Base-by-base conservation (phyloP, 2,329 filamentous ascomycete species). In the Trichoderma atrobrunneum region DNA sequence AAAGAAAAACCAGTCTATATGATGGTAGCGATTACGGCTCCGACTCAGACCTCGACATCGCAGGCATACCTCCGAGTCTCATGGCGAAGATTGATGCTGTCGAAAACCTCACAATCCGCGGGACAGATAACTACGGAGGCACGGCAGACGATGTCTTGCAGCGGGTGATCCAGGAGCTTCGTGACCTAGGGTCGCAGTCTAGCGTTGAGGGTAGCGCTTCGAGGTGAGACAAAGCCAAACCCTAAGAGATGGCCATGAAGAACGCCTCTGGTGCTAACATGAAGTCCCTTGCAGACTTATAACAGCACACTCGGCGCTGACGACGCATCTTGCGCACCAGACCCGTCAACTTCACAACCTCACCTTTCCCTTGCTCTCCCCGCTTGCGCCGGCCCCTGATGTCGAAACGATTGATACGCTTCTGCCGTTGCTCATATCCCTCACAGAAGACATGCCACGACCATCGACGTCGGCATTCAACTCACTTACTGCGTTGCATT, bases 11-110 rank as follows among this genome's bases (percentile, higher is more conserved):
- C 63, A 90, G 87, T 81, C 85, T 88, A 54, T 93, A 93, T 77
- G 91, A 93, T 77, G 91, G 91, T 8, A 92, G 90, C 75, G 91
- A 93, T 78, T 93, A 92, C 78, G 91, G 91, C 7, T 92, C 89
- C 1, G 90, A 92, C 75, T 91, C 90, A 3, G 91, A 93, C 77
- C 82, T 93, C 21, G 91, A 93, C 39, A 86, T 87, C 12, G 85
- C 90, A n/a, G 90, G 90, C 24, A 90, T 94, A 78, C 88, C 90
- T 8, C 85, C 88, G 0, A 89, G 87, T 28, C 81, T 94, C 62
- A 87, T 93, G 68, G 87, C 89, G 54, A 89, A 89, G 79, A 92
- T 94, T 78, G 91, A 92, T 75, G 90, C 89, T 30, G 87, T 94
- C 59, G 92, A 94, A 80, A 90, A 89, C 70, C 81, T 94, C 70